phyloP scores from a whole-genome alignment of 805 yeast genomes.

The Metschnikowia gruessii region DNA sequence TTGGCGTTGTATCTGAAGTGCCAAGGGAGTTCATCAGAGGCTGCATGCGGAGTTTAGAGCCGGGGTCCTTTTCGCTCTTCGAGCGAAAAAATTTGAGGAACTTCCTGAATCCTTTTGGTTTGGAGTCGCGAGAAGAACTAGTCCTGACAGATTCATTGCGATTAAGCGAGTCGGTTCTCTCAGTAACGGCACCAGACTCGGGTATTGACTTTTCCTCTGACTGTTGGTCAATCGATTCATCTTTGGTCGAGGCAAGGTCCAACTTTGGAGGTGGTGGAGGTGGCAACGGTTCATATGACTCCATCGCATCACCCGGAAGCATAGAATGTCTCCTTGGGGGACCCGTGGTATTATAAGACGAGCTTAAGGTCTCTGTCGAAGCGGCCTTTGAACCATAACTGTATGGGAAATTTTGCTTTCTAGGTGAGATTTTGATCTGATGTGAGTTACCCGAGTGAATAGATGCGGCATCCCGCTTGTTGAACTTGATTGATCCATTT shows the following conservation, averaged over 20 bases:
- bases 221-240: not conserved
- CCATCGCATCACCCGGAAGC: constrained; percentile 18
- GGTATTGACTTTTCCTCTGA: not conserved
- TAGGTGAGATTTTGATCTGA: constrained; percentile 2
- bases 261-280: constrained; percentile 11
- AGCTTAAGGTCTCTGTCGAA: not conserved
- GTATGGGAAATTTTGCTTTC: constrained; percentile 1
- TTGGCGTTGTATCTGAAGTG: not conserved
- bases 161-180: not conserved
- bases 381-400: not conserved
- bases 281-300: constrained; percentile 18
- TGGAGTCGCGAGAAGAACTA: not conserved
- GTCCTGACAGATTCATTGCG: not conserved
- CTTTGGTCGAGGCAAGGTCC: constrained; percentile 1
- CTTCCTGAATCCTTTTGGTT: constrained; percentile 8
- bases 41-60: constrained; percentile 6
- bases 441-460: constrained; percentile 9
- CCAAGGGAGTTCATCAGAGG: constrained; percentile 5
- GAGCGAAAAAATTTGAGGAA: constrained; percentile 11
- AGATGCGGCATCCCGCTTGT: constrained; percentile 14
- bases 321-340: constrained; percentile 12
- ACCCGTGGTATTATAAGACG: not conserved
- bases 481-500: constrained; percentile 11
- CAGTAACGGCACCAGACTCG: not conserved
- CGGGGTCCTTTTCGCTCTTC: constrained; percentile 1